phyloP scores from a whole-genome alignment of 768 basidiomycete genomes.

The Wakefieldia striispora region DNA sequence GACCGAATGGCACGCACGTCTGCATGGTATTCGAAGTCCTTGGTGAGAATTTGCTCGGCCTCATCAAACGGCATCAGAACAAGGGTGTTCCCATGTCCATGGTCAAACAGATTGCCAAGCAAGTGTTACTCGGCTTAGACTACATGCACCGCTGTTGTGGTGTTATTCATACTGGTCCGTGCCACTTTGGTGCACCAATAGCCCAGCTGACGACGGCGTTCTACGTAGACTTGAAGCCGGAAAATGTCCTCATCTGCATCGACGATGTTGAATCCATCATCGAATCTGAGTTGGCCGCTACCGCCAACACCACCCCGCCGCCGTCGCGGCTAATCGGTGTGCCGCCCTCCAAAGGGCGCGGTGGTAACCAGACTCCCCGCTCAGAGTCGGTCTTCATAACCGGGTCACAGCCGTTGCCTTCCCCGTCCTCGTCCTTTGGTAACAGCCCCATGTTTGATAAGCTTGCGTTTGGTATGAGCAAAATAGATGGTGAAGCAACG shows the following conservation, averaged over 20 bases:
- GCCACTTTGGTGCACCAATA: neutral
- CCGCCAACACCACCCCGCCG: constrained; percentile 32
- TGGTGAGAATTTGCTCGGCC: constrained; percentile 91
- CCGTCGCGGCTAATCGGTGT: constrained; percentile 83
- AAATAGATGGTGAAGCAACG: constrained; percentile 58
- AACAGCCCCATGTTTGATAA: constrained; percentile 78
- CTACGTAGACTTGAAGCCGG: constrained; percentile 83
- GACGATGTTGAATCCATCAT: constrained; percentile 96
- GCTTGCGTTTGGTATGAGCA: constrained; percentile 90
- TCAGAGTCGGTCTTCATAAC: constrained; percentile 83
- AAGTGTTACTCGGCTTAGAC: constrained; percentile 91
- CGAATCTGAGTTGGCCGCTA: constrained; percentile 66
- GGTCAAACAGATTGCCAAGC: constrained; percentile 96
- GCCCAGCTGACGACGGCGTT: constrained; percentile 7
- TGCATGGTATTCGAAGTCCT: constrained; percentile 99
- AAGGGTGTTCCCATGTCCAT: constrained; percentile 93
- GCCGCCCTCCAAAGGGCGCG: constrained; percentile 87
- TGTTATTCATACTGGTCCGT: constrained; percentile 88
- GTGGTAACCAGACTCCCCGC: constrained; percentile 94
- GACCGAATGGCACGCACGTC: constrained; percentile 95
- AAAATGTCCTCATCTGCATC: constrained; percentile 96
- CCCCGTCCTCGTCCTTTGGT: constrained; percentile 71
- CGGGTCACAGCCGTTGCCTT: constrained; percentile 90
- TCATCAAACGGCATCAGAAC: constrained; percentile 98
- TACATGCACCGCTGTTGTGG: constrained; percentile 98